These are phyloP conservation scores for Fennellomyces sp. DNA, from an alignment of 371 early-diverging fungal genomes.

Conservation along the genomic window DNA sequence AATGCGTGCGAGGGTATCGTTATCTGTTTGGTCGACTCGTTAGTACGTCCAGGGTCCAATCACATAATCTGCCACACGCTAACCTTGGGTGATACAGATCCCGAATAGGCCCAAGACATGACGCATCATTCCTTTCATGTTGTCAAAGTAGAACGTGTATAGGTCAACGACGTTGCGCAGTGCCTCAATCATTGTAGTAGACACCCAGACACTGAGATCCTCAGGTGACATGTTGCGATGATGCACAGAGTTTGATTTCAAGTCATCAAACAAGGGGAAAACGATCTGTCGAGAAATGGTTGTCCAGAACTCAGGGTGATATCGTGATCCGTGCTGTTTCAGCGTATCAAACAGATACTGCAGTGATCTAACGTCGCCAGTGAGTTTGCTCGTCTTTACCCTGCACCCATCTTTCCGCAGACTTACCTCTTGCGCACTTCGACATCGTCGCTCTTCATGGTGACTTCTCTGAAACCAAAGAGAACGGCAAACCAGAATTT, in stretches of 20 bases:
- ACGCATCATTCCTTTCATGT: constrained; percentile 68
- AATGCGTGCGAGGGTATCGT: constrained; percentile 89
- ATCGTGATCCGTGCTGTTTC: constrained; percentile 69
- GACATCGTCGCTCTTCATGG: constrained; percentile 86
- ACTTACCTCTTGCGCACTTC: constrained; percentile 86
- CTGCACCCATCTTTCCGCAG: too few relatives aligned
- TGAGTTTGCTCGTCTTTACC: neutral
- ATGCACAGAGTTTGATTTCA: constrained; percentile 45
- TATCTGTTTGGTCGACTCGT: constrained; percentile 50
- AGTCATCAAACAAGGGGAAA: constrained; percentile 89
- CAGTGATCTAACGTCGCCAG: constrained; percentile 66
- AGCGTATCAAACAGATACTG: constrained; percentile 83
- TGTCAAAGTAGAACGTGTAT: constrained; percentile 77
- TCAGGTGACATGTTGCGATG: constrained; percentile 44
- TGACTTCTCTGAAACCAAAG: constrained; percentile 82
- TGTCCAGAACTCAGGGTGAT: constrained; percentile 82
- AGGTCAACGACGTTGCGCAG: constrained; percentile 86
- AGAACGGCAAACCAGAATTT: constrained; percentile 86
- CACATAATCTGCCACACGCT: neutral
- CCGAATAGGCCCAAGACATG: constrained; percentile 79
- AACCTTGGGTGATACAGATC: constrained; percentile 83
- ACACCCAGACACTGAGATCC: constrained; percentile 60
- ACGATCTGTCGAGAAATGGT: constrained; percentile 82
- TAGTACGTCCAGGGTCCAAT: too few relatives aligned
- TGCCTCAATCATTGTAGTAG: constrained; percentile 79